A percentile compares a stretch with the other conserved stretches of the same genome.
Conservation (phyloP, 2,329 filamentous ascomycete species). For the Epichloe glyceriae region DNA sequence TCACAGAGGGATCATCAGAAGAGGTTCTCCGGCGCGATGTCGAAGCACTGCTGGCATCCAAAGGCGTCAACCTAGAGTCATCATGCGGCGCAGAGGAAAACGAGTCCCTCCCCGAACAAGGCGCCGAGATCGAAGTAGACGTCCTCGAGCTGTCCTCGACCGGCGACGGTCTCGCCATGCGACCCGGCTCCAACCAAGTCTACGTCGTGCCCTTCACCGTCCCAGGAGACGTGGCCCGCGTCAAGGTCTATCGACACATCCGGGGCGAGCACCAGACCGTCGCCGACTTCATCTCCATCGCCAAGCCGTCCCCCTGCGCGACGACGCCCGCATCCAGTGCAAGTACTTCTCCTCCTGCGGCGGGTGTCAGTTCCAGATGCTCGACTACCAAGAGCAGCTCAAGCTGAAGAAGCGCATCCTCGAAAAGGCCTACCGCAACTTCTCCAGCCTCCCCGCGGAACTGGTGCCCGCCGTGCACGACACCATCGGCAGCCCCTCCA, state of each 20-base stretch:
- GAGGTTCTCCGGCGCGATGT: slow-evolving; percentile 56
- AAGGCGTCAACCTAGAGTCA: slow-evolving; percentile 14
- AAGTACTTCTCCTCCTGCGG: slow-evolving; percentile 79
- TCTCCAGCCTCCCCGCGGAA: slow-evolving; percentile 67
- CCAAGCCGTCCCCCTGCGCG: slow-evolving; percentile 60
- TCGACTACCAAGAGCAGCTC: slow-evolving; percentile 78
- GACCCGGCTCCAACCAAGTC: slow-evolving; percentile 49
- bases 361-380: slow-evolving; percentile 96
- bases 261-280: slow-evolving; percentile 53
- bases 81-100: slow-evolving; percentile 11
- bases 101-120: slow-evolving; percentile 45
- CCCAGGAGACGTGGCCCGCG: slow-evolving; percentile 68
- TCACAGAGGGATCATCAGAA: slow-evolving; percentile 49
- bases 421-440: slow-evolving; percentile 84
- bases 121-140: slow-evolving; percentile 69
- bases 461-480: slow-evolving; percentile 64
- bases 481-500: slow-evolving; percentile 79
- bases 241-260: slow-evolving; percentile 67
- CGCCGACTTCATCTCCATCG: slow-evolving; percentile 71
- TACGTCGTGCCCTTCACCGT: slow-evolving; percentile 83
- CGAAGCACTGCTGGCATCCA: slow-evolving; percentile 35
- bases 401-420: slow-evolving; percentile 73
- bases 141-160: slow-evolving; percentile 77
- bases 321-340: slow-evolving; percentile 67
- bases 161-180: slow-evolving; percentile 74